phyloP scores from a whole-genome alignment of 805 yeast genomes.

The Teunomyces panamensis region DNA sequence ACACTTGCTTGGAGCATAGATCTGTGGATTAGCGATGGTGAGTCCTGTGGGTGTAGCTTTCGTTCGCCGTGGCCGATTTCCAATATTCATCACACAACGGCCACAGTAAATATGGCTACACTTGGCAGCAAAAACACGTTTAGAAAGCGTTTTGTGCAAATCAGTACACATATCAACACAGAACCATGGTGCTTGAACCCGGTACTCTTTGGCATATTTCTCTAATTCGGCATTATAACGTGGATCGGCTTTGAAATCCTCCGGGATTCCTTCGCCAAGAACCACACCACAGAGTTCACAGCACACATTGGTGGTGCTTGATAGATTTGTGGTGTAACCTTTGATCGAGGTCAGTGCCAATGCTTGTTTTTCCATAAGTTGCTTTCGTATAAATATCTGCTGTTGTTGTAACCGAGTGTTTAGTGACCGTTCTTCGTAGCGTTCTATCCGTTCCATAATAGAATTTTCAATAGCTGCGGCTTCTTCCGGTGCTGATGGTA shows the following conservation, averaged over 20 bases:
- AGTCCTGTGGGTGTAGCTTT: slow-evolving; percentile 15
- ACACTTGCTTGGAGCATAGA: slow-evolving; percentile 57
- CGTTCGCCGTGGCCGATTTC: slow-evolving; percentile 35
- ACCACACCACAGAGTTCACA: slow-evolving; percentile 70
- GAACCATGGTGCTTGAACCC: slow-evolving; percentile 66
- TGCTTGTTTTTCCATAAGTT: slow-evolving; percentile 26
- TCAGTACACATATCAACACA: slow-evolving; percentile 47
- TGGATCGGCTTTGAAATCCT: slow-evolving; percentile 39
- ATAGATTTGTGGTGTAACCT: slow-evolving; percentile 33
- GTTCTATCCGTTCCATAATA: slow-evolving; percentile 39
- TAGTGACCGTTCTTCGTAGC: slow-evolving; percentile 37
- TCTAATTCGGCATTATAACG: slow-evolving; percentile 26
- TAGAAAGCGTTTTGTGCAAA: slow-evolving; percentile 59
- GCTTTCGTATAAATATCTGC: slow-evolving; percentile 26
- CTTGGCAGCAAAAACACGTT: slow-evolving; percentile 57
- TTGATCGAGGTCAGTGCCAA: slow-evolving; percentile 18
- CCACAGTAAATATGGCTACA: slow-evolving; percentile 93
- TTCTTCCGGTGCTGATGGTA: neutral
- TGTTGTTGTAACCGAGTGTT: slow-evolving; percentile 32
- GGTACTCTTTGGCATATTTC: slow-evolving; percentile 21
- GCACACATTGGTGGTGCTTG: slow-evolving; percentile 15
- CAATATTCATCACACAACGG: slow-evolving; percentile 70
- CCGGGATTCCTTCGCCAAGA: slow-evolving; percentile 73
- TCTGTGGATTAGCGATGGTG: slow-evolving; percentile 31
- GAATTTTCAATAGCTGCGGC: slow-evolving; percentile 19